These are phyloP conservation scores for Oehlia diaphana DNA, from an alignment of 192 early-diverging fungal species.

Conservation along the genomic window DNA sequence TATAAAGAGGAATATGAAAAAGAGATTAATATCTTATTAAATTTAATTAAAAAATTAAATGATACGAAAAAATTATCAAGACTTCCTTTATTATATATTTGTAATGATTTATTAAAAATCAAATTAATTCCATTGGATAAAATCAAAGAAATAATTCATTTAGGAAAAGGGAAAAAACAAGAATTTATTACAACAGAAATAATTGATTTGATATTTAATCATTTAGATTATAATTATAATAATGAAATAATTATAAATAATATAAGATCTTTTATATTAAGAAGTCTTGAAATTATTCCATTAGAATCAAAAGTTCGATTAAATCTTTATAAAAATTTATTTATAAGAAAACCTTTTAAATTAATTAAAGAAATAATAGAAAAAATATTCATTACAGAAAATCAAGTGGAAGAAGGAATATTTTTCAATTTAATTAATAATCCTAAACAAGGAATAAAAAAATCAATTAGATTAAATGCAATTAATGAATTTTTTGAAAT, in stretches of 20 bases:
- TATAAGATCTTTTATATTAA: not conserved
- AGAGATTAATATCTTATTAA: not conserved
- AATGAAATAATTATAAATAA: no score
- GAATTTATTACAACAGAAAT: no score
- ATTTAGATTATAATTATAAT: no score
- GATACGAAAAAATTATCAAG: not conserved
- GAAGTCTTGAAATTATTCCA: not conserved
- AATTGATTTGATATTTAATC: no score
- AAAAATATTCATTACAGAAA: not conserved
- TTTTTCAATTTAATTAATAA: not conserved
- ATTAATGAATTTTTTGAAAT: no score
- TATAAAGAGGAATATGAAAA: not conserved
- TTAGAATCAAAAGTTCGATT: not conserved
- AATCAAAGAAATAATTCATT: not conserved
- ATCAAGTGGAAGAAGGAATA: not conserved
- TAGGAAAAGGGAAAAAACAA: not conserved
- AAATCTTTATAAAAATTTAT: not conserved
- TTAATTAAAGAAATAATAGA: not conserved
- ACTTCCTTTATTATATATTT: not conserved
- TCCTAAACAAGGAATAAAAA: no score
- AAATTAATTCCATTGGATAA: not conserved
- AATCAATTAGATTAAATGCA: no score
- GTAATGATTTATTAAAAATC: not conserved
- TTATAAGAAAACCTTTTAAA: not conserved
- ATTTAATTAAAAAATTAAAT: not conserved